Evolutionary conservation across 352 stramenopile genomes (phyloP).

Genomic region (Globisporangium splendens): DNA sequence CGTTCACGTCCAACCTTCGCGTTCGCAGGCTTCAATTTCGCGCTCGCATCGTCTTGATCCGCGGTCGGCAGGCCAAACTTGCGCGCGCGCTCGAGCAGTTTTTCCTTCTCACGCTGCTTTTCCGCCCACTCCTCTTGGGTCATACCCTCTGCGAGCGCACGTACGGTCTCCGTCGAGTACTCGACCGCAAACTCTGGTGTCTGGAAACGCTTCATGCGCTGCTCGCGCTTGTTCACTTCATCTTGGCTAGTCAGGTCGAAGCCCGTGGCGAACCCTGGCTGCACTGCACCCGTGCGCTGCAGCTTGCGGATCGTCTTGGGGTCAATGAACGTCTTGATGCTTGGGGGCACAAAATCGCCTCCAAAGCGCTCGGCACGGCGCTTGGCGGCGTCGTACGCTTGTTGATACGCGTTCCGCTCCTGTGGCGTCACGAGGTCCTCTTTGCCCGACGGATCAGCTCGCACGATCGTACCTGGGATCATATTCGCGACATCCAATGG

Average conservation of each 20-base stretch:
- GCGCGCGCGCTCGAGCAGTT: slow-evolving; percentile 54
- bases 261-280: slow-evolving; percentile 61
- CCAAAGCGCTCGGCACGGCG: slow-evolving; percentile 65
- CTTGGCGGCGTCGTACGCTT: slow-evolving; percentile 37
- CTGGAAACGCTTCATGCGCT: slow-evolving; percentile 81
- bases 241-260: slow-evolving; percentile 68
- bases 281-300: slow-evolving; percentile 62
- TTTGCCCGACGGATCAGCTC: slow-evolving; percentile 49
- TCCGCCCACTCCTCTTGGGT: slow-evolving; percentile 72
- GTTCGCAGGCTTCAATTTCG: slow-evolving; percentile 34
- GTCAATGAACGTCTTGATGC: slow-evolving; percentile 79
- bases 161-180: slow-evolving; percentile 59
- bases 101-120: slow-evolving; percentile 56
- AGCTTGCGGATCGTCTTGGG: slow-evolving; percentile 71
- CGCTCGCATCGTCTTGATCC: slow-evolving; percentile 30
- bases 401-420: slow-evolving; percentile 48
- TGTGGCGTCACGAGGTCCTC: slow-evolving; percentile 53
- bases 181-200: slow-evolving; percentile 70
- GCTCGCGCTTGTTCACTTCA: slow-evolving; percentile 60
- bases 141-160: slow-evolving; percentile 52
- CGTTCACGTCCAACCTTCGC: slow-evolving; percentile 60
- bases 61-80: slow-evolving; percentile 62
- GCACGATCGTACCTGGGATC: slow-evolving; percentile 47
- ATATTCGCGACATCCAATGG: slow-evolving; percentile 36
- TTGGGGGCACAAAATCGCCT: slow-evolving; percentile 48